phyloP scores from a whole-genome alignment of 2,329 filamentous ascomycete species.

The Fusarium guadeloupense region DNA sequence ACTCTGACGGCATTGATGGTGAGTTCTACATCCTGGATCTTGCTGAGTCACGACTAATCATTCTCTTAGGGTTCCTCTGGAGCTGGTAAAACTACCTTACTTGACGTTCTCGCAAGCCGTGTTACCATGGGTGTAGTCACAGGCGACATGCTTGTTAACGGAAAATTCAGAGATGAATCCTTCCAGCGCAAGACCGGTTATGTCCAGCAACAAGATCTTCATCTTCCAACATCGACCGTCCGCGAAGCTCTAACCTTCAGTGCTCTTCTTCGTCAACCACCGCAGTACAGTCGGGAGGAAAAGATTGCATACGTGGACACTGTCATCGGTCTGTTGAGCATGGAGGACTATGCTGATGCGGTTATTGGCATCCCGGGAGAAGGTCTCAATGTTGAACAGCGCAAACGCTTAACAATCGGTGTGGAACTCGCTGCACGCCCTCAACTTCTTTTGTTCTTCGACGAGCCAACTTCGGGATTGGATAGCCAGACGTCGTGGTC shows the following conservation, averaged over 20 bases:
- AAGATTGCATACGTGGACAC: slow-evolving; percentile 85
- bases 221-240: slow-evolving; percentile 67
- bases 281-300: slow-evolving; percentile 69
- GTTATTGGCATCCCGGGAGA: slow-evolving; percentile 67
- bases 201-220: slow-evolving; percentile 89
- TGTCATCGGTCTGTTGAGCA: slow-evolving; percentile 69
- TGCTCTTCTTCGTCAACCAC: slow-evolving; percentile 80
- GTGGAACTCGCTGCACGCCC: slow-evolving; percentile 63
- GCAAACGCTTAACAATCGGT: slow-evolving; percentile 66
- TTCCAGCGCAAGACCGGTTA: slow-evolving; percentile 91
- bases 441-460: slow-evolving; percentile 65
- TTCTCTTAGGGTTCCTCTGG: slow-evolving; percentile 66
- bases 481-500: slow-evolving; percentile 68
- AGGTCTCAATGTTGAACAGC: slow-evolving; percentile 65
- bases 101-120: slow-evolving; percentile 84
- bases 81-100: slow-evolving; percentile 85
- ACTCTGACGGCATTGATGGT: slow-evolving; percentile 74
- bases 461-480: slow-evolving; percentile 66
- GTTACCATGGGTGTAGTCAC: slow-evolving; percentile 86
- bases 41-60: not conserved
- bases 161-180: slow-evolving; percentile 71
- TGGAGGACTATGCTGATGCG: slow-evolving; percentile 69
- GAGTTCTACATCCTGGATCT: not conserved
- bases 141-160: slow-evolving; percentile 75
- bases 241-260: slow-evolving; percentile 84